Evolutionary conservation across 306 rosid species (phyloP).

Genomic region (Rubus parviflorus): DNA sequence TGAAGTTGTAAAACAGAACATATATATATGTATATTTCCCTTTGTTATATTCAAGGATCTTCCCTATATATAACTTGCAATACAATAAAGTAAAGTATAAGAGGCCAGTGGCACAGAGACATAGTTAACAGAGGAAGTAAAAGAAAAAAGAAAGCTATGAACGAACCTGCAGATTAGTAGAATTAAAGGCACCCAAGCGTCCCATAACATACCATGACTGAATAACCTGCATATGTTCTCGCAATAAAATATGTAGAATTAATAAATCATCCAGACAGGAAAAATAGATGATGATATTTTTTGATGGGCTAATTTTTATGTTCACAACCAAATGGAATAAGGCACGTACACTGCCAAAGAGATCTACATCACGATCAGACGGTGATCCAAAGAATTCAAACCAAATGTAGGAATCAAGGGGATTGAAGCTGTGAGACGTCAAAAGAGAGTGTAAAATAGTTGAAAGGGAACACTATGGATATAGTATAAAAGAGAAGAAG

Average conservation of each 20-base stretch:
- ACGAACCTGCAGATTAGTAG: slow-evolving; percentile 81
- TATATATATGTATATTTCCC: background rate
- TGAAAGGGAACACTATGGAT: too few relatives aligned
- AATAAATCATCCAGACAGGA: background rate
- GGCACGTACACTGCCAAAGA: slow-evolving; percentile 75
- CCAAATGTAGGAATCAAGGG: slow-evolving; percentile 82
- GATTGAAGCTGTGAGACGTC: slow-evolving; percentile 75
- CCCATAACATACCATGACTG: slow-evolving; percentile 99
- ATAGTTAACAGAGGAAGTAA: background rate
- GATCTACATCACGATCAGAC: slow-evolving; percentile 70
- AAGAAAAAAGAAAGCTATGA: slow-evolving; percentile 11
- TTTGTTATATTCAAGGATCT: background rate
- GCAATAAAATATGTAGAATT: slow-evolving; percentile 1
- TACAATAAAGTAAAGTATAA: background rate
- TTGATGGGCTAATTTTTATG: background rate
- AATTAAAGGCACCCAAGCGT: slow-evolving; percentile 88
- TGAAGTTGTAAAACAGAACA: background rate
- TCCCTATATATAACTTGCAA: too few relatives aligned
- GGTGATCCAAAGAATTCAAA: slow-evolving; percentile 84
- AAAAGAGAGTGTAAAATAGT: background rate
- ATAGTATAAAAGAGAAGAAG: too few relatives aligned
- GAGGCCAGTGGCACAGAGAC: background rate
- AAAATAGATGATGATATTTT: background rate
- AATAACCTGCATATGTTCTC: slow-evolving; percentile 56
- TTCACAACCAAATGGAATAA: background rate